Evolutionary conservation across 2,329 filamentous ascomycete species (phyloP).

Genomic region (Fusarium xylarioides): DNA sequence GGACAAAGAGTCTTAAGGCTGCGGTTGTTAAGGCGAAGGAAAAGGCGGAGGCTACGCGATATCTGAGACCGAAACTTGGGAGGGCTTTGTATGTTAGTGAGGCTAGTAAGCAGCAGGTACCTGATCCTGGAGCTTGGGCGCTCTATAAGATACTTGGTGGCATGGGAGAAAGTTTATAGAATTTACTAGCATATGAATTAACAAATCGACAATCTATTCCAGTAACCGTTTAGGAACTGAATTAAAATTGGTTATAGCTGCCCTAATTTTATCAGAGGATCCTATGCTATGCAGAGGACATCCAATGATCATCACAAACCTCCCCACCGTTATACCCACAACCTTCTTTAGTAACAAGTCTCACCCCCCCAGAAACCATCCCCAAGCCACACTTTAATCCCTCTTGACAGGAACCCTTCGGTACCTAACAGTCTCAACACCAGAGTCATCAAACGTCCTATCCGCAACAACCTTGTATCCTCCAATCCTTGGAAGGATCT

Average conservation of each 20-base stretch:
- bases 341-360: rapidly evolving
- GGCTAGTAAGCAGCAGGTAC: no score
- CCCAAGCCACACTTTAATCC: constrained; percentile 2
- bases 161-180: no score
- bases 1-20: not conserved
- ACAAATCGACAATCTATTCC: no score
- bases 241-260: no score
- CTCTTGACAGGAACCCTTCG: constrained; percentile 44
- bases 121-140: no score
- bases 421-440: constrained; percentile 54
- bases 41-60: not conserved
- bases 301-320: no score
- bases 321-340: no score
- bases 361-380: not conserved
- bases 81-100: not conserved
- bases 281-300: no score
- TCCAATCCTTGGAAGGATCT: constrained; percentile 58
- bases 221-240: no score
- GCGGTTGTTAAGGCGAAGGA: not conserved
- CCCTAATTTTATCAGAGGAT: no score
- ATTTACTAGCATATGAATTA: no score
- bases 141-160: no score
- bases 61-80: not conserved
- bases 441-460: constrained; percentile 51
- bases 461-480: constrained; percentile 60